Evolutionary conservation across 345 rosid genomes (phyloP), one percentile per base, ranked within the genome.

Genomic region (Rhodamnia argentea): DNA sequence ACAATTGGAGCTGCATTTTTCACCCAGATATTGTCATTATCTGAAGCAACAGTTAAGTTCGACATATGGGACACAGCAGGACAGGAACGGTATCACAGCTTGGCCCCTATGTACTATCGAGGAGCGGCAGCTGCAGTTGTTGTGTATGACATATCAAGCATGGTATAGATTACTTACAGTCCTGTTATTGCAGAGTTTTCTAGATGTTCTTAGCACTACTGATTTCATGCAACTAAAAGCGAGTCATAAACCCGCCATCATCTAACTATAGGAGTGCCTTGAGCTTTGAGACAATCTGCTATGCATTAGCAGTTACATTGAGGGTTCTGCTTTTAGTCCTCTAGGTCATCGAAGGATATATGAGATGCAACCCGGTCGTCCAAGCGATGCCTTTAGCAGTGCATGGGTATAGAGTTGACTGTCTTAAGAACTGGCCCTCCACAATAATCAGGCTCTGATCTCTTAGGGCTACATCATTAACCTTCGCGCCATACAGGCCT

Each of bases 11-110:
- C 93, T n/a, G 93, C 92, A 18, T 91, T 91, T 85, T 91, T 91
- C 88, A 90, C 93, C 52, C 92, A 91, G 83, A 88, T 90, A 64
- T 56, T 91, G 57, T 90, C 92, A 40, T 86, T 91, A 85, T 44
- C 89, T 13, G 93, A 91, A 88, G 92, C 92, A 57, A 91, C 93
- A 5, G 90, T 91, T 29, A 91, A 91, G 85, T 91, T 91, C 15
- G 93, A 91, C 83, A 90, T 91, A 86, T 91, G 93, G 93, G 93
- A 91, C 87, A 90, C 93, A 10, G 93, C 93, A 10, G 92, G 93
- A 47, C 93, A 91, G 84, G 93, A 91, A 70, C 82, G 92, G 83
- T 91, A 90, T 54, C 93, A 91, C 86, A 91, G 93, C 88, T 87
- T 91, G 87, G 93, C 93, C 64, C 93, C 93, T 22, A 91, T 91